Conservation (phyloP, 176 grass and related monocot genomes). For the Aegilops umbellulata region DNA sequence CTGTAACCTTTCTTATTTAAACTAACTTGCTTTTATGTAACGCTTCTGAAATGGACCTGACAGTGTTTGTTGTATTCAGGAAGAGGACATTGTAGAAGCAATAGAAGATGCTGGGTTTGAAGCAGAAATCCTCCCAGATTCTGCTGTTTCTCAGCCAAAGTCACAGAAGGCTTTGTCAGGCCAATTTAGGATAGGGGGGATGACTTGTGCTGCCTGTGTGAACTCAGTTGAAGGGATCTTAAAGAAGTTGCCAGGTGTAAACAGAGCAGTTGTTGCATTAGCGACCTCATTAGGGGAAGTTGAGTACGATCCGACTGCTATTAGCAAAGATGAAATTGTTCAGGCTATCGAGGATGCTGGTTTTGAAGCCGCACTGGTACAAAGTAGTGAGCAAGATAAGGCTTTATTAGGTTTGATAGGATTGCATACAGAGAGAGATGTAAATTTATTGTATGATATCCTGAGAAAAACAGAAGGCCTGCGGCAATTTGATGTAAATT, state of each 20-base stretch:
- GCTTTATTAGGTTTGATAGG: conserved; percentile 57
- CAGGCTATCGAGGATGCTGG: conserved; percentile 88
- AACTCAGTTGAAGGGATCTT: conserved; percentile 92
- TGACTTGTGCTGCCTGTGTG: conserved; percentile 94
- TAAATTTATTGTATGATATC: conserved; percentile 51
- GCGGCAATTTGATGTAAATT: conserved; percentile 58
- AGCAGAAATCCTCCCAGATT: conserved; percentile 79
- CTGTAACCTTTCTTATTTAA: background rate
- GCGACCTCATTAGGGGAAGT: conserved; percentile 82
- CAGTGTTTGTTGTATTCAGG: conserved; percentile 52
- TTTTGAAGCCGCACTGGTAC: conserved; percentile 75
- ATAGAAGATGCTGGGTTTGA: conserved; percentile 97
- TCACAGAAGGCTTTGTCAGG: conserved; percentile 61
- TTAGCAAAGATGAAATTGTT: conserved; percentile 86
- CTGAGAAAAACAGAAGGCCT: conserved; percentile 61
- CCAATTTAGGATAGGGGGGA: conserved; percentile 90
- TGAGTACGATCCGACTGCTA: conserved; percentile 61
- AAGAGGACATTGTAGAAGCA: conserved; percentile 74
- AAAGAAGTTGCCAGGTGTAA: conserved; percentile 73
- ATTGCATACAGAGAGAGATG: conserved; percentile 53
- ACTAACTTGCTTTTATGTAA: conserved; percentile 11
- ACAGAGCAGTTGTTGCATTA: conserved; percentile 80
- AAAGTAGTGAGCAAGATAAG: conserved; percentile 81
- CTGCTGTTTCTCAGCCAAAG: conserved; percentile 56
- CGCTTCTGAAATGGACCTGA: background rate